Evolutionary conservation across 768 basidiomycete genomes (phyloP).

Genomic region (Suillus spraguei): DNA sequence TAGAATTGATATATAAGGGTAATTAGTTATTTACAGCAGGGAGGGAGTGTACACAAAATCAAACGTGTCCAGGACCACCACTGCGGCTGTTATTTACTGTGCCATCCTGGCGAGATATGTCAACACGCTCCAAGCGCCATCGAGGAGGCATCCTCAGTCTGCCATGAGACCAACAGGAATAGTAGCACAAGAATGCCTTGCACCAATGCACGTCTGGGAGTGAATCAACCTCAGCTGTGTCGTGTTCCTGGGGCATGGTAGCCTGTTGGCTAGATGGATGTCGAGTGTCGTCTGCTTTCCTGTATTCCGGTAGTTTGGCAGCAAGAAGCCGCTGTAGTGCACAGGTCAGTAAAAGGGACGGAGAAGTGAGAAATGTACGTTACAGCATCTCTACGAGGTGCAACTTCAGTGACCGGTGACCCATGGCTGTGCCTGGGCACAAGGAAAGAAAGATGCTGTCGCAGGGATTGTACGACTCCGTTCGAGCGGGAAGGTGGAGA

Average conservation of each 20-base stretch:
- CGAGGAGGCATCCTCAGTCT: slow-evolving; percentile 2
- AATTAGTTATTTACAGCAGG: background rate
- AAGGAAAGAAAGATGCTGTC: background rate
- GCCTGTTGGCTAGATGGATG: background rate
- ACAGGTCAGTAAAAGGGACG: too few relatives aligned
- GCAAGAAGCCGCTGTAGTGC: too few relatives aligned
- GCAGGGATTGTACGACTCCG: background rate
- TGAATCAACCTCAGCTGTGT: background rate
- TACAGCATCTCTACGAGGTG: background rate
- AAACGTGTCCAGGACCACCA: background rate
- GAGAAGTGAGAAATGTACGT: background rate
- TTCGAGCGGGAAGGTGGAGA: background rate
- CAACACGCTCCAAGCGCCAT: background rate
- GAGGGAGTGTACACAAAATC: background rate
- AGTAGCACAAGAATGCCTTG: background rate
- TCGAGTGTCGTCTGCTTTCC: too few relatives aligned
- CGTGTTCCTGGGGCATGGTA: background rate
- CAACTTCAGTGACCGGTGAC: background rate
- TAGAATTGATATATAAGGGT: too few relatives aligned
- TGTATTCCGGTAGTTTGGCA: too few relatives aligned
- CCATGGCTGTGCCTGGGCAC: background rate
- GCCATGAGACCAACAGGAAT: background rate
- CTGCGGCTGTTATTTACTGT: too few relatives aligned
- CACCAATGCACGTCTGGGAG: background rate
- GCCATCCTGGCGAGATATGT: background rate